phyloP scores from a whole-genome alignment of 768 basidiomycete genomes.

The Suillus lakei region DNA sequence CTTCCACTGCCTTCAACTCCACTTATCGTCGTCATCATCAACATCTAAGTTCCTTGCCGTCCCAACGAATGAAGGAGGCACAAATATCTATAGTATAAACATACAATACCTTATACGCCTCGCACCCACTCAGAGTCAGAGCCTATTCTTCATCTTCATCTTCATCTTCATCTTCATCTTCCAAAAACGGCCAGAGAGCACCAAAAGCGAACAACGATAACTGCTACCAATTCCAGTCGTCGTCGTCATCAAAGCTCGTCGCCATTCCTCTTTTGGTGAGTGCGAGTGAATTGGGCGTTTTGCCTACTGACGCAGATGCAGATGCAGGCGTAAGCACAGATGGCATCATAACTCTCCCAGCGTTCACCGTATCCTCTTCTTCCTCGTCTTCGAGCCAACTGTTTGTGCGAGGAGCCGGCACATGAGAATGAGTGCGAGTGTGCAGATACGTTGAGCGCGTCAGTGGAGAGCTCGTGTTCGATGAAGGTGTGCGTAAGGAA shows the following conservation, averaged over 20 bases:
- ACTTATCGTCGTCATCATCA: neutral
- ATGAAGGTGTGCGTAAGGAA: conserved; percentile 15
- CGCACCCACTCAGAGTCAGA: neutral
- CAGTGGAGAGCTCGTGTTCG: conserved; percentile 17
- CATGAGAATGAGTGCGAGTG: conserved; percentile 14
- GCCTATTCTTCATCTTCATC: neutral
- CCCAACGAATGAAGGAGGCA: neutral
- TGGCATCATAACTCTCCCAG: conserved; percentile 26
- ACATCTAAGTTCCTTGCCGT: neutral
- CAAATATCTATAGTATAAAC: neutral
- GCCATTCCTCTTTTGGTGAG: conserved; percentile 6
- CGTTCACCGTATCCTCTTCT: conserved; percentile 29
- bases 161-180: neutral
- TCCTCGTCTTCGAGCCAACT: conserved; percentile 48
- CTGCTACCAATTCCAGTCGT: conserved; percentile 66
- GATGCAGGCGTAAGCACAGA: conserved; percentile 36
- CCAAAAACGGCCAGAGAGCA: neutral
- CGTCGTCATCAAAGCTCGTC: conserved; percentile 46
- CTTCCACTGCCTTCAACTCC: neutral
- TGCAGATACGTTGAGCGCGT: conserved; percentile 21
- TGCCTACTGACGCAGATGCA: conserved; percentile 6
- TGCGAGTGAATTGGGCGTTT: conserved; percentile 5
- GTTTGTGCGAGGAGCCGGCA: conserved; percentile 15
- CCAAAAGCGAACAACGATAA: neutral
- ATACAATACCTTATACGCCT: neutral